These are phyloP conservation scores for Penicillium fuscoglaucum DNA, from an alignment of 2,329 filamentous ascomycete species.

Conservation along the genomic window DNA sequence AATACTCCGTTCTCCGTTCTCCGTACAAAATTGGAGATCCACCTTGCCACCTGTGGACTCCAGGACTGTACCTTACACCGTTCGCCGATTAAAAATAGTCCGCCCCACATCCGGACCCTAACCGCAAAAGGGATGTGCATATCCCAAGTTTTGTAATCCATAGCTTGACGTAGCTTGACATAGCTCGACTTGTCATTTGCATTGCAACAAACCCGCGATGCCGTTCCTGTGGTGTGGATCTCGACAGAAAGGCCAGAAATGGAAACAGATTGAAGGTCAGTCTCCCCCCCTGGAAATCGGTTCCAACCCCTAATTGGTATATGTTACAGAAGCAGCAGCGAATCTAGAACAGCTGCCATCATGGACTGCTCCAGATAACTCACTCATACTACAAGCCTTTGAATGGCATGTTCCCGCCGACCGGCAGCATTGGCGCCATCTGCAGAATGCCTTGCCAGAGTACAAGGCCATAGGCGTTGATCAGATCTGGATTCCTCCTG, in stretches of 20 bases:
- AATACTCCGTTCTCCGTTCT: no score
- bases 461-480: conserved; percentile 63
- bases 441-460: conserved; percentile 53
- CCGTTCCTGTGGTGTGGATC: conserved; percentile 6
- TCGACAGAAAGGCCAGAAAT: conserved; percentile 1
- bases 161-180: neutral
- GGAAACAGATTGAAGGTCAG: conserved; percentile 7
- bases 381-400: conserved; percentile 67
- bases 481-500: conserved; percentile 68
- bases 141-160: neutral
- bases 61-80: neutral
- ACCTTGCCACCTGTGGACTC: neutral
- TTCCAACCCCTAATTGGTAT: neutral
- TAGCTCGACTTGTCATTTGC: neutral
- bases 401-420: conserved; percentile 71
- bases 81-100: neutral
- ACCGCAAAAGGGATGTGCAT: neutral
- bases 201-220: neutral
- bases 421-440: conserved; percentile 61
- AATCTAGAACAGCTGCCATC: conserved; percentile 31
- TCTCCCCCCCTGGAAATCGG: neutral
- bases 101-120: neutral
- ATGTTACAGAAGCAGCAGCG: conserved; percentile 19
- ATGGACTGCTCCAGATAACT: conserved; percentile 37
- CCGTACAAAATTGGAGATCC: neutral